Evolutionary conservation across 352 stramenopile genomes (phyloP), one percentile per base, ranked within the genome.

Genomic region (Phytophthora ohioensis): DNA sequence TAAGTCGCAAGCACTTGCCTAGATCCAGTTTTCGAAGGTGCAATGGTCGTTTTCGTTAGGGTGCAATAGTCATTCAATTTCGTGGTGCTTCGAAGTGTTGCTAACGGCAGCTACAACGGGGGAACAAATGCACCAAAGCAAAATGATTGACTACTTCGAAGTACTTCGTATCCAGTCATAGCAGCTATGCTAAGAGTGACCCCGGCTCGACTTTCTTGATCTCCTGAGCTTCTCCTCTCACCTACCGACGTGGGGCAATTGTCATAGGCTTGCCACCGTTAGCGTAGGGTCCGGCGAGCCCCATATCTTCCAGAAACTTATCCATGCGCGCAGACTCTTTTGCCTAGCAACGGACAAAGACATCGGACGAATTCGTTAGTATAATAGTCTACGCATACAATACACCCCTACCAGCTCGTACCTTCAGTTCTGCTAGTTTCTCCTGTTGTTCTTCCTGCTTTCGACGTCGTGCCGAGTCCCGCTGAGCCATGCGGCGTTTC

Each of bases 221-320:
- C 21, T 27, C 21, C 21, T 27, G 21, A 27, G 21, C 21, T 27
- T 2, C 21, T 27, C 36, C 36, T 15, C 9, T 42, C 53, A 36
- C 59, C 34, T 70, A 78, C 49, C 57, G 68, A 10, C 84, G 82
- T 6, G 82, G 82, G 12, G 76, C 78, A 35, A 92, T 92, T 13
- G 80, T 89, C 51, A 90, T 84, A n/a, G 74, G 76, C 21, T 78
- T 72, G 8, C 56, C 67, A 36, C 41, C 63, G n/a, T 57, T 64
- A 34, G 69, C 53, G 35, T 72, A 72, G 9, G 67, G 66, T n/a
- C 73, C 68, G 11, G 76, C 51, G 15, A 93, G 75, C 4, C 85
- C 85, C 84, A 93, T 91, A 30, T 91, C 84, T 27, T 76, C 63
- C 21, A 93, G 62, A 36, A 93, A 93, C 68, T 92, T 91, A 52